These are phyloP conservation scores for Ceratocystis huliohia DNA, from an alignment of 2,329 filamentous ascomycete genomes.

Conservation along the genomic window DNA sequence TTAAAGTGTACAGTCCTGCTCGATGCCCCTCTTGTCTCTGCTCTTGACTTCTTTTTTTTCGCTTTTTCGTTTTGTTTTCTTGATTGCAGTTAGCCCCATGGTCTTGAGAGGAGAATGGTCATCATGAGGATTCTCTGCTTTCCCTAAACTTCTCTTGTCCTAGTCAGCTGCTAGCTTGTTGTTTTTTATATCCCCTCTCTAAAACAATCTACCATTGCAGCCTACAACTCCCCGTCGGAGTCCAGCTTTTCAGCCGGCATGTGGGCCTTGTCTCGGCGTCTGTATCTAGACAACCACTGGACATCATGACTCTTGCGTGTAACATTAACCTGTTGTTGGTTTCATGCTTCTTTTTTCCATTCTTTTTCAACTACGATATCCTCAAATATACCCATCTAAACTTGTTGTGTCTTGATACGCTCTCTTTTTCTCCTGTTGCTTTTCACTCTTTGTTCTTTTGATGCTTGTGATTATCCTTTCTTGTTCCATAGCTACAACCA, in stretches of 20 bases:
- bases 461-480: conserved; percentile 4
- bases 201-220: too few relatives aligned
- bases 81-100: too few relatives aligned
- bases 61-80: background rate
- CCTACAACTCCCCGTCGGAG: background rate
- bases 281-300: background rate
- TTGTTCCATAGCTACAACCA: background rate
- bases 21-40: conserved; percentile 12
- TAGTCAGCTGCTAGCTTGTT: background rate
- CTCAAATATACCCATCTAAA: conserved; percentile 20
- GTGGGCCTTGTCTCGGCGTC: background rate
- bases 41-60: background rate
- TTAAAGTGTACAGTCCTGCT: conserved; percentile 10
- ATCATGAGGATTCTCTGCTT: background rate
- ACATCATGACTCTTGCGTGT: conserved; percentile 13
- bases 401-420: conserved; percentile 8
- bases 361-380: conserved; percentile 13
- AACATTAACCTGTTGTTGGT: conserved; percentile 11
- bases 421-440: conserved; percentile 23
- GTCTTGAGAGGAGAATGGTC: background rate
- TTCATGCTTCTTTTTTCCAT: conserved; percentile 9
- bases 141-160: background rate
- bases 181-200: too few relatives aligned
- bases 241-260: background rate
- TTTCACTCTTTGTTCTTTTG: conserved; percentile 12